phyloP scores from a whole-genome alignment of 768 basidiomycete genomes.

The Lactarius quietus region DNA sequence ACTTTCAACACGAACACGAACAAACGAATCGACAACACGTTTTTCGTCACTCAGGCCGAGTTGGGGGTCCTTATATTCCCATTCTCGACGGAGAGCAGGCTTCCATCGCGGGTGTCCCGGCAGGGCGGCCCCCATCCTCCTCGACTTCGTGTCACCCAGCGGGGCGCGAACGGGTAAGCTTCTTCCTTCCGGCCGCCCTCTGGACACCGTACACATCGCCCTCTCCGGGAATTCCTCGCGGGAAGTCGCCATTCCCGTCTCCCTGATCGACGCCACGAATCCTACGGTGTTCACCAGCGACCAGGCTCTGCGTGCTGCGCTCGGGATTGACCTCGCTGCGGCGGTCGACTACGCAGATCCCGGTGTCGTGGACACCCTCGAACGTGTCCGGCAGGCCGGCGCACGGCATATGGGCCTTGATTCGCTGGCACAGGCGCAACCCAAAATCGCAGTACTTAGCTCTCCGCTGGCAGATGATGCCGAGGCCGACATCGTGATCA shows the following conservation, averaged over 20 bases:
- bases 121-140: slow-evolving; percentile 56
- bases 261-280: slow-evolving; percentile 71
- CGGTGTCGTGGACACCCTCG: slow-evolving; percentile 37
- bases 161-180: slow-evolving; percentile 71
- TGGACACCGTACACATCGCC: slow-evolving; percentile 42
- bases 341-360: slow-evolving; percentile 27
- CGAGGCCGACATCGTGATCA: slow-evolving; percentile 48
- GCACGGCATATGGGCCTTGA: slow-evolving; percentile 63
- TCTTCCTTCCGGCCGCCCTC: slow-evolving; percentile 54
- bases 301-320: slow-evolving; percentile 39
- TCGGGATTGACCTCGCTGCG: slow-evolving; percentile 33
- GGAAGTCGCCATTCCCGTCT: slow-evolving; percentile 35
- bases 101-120: slow-evolving; percentile 63
- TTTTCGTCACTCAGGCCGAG: slow-evolving; percentile 42
- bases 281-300: slow-evolving; percentile 62
- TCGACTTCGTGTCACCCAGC: slow-evolving; percentile 63
- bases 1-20: slow-evolving; percentile 71
- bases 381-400: slow-evolving; percentile 51
- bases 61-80: slow-evolving; percentile 32
- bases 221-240: slow-evolving; percentile 20
- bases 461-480: slow-evolving; percentile 33
- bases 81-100: slow-evolving; percentile 46
- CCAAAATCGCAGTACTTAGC: slow-evolving; percentile 61
- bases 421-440: slow-evolving; percentile 59
- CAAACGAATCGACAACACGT: slow-evolving; percentile 66